Evolutionary conservation across 768 basidiomycete species (phyloP), one percentile per base, ranked within the genome.

Genomic region (Sarcomyxa edulis): DNA sequence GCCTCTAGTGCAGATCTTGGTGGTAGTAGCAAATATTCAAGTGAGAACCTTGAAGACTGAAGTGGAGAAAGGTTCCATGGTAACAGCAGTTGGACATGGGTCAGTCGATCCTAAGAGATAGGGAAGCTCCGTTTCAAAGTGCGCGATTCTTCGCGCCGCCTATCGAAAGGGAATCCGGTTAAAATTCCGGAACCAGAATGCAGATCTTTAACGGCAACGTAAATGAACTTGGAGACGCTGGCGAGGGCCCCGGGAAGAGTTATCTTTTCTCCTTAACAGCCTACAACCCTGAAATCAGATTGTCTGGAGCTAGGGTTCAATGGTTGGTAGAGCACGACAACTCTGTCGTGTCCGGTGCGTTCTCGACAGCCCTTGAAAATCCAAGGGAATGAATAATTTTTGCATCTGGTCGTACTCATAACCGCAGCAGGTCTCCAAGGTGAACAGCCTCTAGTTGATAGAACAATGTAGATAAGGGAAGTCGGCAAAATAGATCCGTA

Each of bases 21-120:
- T 83, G 78, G 78, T 77, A 82, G 81, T 83, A 83, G 80, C 81
- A 82, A 82, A 82, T 83, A 82, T 78, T 81, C 81, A 78, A 81
- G 75, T 78, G 79, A 79, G 80, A 81, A 71, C 81, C 77, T 72
- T 79, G 80, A 80, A 77, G 81, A 81, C 81, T 81, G 81, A 82
- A 82, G 81, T 82, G 81, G 81, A 79, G 80, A 84, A 82, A 79
- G 80, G 81, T 81, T 81, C 78, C 78, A 76, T 81, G 81, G 74
- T 80, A 81, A 82, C 79, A 81, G 78, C 77, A 80, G 78, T 82
- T 82, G 81, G 74, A 81, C 79, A 81, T 76, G 80, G 79, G 80
- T 82, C 70, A 84, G 80, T 81, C 78, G 78, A 80, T 82, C 80
- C 76, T 79, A 79, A 80, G 76, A 75, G 71, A 43, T 43, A 43